Evolutionary conservation across 495 filamentous ascomycete genomes (phyloP), one percentile per base, ranked within the genome.

Genomic region (Tuber microsphaerosporum): DNA sequence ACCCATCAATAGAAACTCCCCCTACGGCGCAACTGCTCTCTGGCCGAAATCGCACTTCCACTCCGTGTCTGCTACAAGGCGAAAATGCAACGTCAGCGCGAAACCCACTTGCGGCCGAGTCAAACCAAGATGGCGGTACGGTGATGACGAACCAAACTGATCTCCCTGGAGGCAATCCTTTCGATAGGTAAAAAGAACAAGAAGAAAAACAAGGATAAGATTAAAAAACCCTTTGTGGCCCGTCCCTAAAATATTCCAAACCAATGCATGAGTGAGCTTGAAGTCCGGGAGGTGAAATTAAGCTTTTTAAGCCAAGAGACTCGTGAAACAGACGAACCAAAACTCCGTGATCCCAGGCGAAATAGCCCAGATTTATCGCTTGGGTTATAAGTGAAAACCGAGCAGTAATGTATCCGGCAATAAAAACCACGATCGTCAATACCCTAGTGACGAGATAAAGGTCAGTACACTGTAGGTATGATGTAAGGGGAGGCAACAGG

Each of bases 351-450:
- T 97, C 92, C 94, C 93, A 97, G 79, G 96, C 95, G 84, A 97
- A 99, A 73, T 95, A 92, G 73, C 93, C 92, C 81, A 99, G 88
- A 84, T 98, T 94, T 90, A 97, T 94, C 74, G 97, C 88, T 78
- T 93, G 91, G 74, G 93, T 97, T 78, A 97, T 94, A 73, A 99
- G 90, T 84, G 97, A 94, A 93, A 94, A 98, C 87, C 96, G 91
- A 81, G 95, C 95, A 85, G 96, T 97, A 84, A 93, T 97, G 87
- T 99, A 99, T 85, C 95, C 95, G 85, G 95, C 94, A 87, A 98
- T 90, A 86, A 99, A 99, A 87, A 99, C 76, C 73, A 81, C 56
- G 74, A 83, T 81, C 56, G 81, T 77, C 46, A 83, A 76, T 73
- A 83, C 70, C 78, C 81, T 83, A 70, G 20, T 17, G 34, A 73